Percentiles rank a stretch among this genome's conserved stretches.
These are phyloP conservation scores for Argentina anserina DNA, from an alignment of 306 rosid genomes.

Conservation along the genomic window DNA sequence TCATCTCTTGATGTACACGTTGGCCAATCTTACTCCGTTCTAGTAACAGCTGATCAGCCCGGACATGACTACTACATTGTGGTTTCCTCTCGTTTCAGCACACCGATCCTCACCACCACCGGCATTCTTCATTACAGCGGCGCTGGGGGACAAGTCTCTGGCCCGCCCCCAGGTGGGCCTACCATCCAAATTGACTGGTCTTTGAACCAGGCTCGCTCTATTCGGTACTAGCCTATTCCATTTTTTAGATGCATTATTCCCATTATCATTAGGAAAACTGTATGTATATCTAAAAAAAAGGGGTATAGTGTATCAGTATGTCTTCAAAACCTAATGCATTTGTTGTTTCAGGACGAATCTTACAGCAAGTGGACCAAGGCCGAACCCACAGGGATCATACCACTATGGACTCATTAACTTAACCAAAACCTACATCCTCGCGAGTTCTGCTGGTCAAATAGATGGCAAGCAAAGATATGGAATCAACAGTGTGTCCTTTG, in stretches of 20 bases:
- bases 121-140: constrained; percentile 72
- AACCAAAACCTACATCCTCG: constrained; percentile 55
- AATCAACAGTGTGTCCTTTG: constrained; percentile 78
- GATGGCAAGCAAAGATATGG: constrained; percentile 84
- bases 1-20: constrained; percentile 88
- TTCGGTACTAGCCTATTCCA: constrained; percentile 43
- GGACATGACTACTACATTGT: constrained; percentile 74
- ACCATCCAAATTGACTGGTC: constrained; percentile 98
- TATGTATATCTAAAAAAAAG: too few relatives aligned
- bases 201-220: constrained; percentile 94
- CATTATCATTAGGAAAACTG: not conserved
- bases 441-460: constrained; percentile 71
- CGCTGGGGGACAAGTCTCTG: constrained; percentile 69
- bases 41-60: constrained; percentile 86
- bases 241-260: not conserved
- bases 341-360: constrained; percentile 75
- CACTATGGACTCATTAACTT: constrained; percentile 81
- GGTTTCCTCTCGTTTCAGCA: constrained; percentile 66
- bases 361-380: constrained; percentile 98
- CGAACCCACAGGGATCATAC: constrained; percentile 97
- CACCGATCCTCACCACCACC: constrained; percentile 58
- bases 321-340: not conserved
- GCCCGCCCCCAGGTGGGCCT: constrained; percentile 98
- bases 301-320: not conserved
- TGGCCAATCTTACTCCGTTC: constrained; percentile 88